Percentiles rank a stretch among this genome's conserved stretches.
These are phyloP conservation scores for Cymbopogon flexuosus DNA, from an alignment of 202 grass and related monocot species.

Conservation along the genomic window DNA sequence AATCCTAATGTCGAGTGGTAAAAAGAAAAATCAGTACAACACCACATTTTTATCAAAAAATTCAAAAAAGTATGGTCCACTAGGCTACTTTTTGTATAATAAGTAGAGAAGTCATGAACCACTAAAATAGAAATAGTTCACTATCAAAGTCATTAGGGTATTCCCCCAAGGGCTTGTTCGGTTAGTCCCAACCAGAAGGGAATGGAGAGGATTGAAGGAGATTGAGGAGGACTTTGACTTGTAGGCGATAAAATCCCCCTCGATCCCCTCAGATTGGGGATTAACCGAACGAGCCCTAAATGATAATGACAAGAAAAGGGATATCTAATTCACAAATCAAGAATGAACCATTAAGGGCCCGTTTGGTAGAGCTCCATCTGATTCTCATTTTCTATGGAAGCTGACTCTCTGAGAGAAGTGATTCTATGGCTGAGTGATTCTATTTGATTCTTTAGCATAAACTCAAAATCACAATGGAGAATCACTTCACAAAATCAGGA, in stretches of 20 bases:
- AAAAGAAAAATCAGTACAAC: conserved; percentile 2
- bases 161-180: neutral
- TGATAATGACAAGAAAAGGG: neutral
- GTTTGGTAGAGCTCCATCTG: neutral
- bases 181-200: neutral
- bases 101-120: neutral
- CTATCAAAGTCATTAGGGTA: neutral
- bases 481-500: too few species aligned
- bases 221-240: neutral
- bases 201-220: neutral
- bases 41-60: neutral
- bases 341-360: neutral
- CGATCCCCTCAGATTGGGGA: neutral
- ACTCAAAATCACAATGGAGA: neutral
- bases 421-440: neutral
- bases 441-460: neutral
- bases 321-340: conserved; percentile 2
- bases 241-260: neutral
- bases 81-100: neutral
- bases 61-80: neutral
- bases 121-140: neutral
- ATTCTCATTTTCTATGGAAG: neutral
- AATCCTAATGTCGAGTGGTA: conserved; percentile 40
- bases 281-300: neutral
- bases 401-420: neutral